These are phyloP conservation scores for Meyerozyma carpophila DNA, from an alignment of 1,139 yeast genomes.

Conservation along the genomic window DNA sequence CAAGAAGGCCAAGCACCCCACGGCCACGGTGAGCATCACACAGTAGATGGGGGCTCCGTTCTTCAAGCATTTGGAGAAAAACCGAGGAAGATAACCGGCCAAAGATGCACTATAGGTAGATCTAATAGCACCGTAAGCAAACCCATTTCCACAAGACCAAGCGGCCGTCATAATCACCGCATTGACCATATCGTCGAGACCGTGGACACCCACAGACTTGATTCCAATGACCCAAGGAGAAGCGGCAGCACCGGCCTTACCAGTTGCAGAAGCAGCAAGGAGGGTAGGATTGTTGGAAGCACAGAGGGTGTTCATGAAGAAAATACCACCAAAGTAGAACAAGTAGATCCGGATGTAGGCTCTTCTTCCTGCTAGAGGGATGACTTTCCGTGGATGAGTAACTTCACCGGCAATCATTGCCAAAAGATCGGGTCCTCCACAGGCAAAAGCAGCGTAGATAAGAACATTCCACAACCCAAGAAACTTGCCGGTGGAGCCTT, in stretches of 20 bases:
- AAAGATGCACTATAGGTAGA: conserved; percentile 30
- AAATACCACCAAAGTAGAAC: conserved; percentile 35
- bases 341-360: conserved; percentile 29
- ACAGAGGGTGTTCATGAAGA: conserved; percentile 31
- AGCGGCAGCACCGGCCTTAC: conserved; percentile 28
- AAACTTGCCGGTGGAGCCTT: conserved; percentile 31
- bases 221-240: conserved; percentile 40
- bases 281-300: conserved; percentile 28
- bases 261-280: conserved; percentile 18
- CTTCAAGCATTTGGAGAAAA: conserved; percentile 26
- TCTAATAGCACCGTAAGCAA: conserved; percentile 31
- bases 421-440: conserved; percentile 39
- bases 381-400: conserved; percentile 25
- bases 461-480: conserved; percentile 31
- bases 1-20: conserved; percentile 26
- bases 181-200: conserved; percentile 31
- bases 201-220: conserved; percentile 28
- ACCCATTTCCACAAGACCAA: conserved; percentile 37
- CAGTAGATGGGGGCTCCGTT: conserved; percentile 34
- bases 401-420: conserved; percentile 32
- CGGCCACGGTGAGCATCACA: conserved; percentile 17
- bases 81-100: conserved; percentile 33
- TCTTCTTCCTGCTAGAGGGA: conserved; percentile 30
- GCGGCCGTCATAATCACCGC: conserved; percentile 31
- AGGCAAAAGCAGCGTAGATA: conserved; percentile 35